Evolutionary conservation across 441 rosid species (phyloP), one percentile per base, ranked within the genome.

Genomic region (Viola pubescens): DNA sequence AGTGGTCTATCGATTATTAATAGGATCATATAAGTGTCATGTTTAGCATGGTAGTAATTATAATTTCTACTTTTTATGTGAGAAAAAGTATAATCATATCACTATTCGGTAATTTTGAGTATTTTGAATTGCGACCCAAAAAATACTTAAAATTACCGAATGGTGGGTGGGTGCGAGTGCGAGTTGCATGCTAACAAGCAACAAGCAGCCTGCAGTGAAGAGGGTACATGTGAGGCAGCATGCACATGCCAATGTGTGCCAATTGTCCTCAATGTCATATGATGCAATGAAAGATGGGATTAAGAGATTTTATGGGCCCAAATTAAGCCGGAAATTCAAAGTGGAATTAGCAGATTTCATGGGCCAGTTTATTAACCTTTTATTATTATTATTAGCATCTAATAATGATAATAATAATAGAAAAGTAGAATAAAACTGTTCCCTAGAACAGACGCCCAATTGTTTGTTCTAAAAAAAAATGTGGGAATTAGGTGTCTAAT

Each of bases 281-380:
- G 52, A 58, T 58, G 56, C 19, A 57, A 50, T 57, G 41, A 41
- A 12, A 9, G 60, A 47, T 2, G 39, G 68, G 51, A 57, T 64
- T 57, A 41, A 50, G 12, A 57, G 68, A 49, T 64, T 64, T 64
- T 1, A 63, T 63, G 67, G 67, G 67, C 56, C 67, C 67, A 5
- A 47, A 9, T 42, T 37, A 5, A 47, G 3, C 7, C 5, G 40
- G 8, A 6, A 50, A 41, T 10, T 13, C 7, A 49, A 56, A 38
- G 53, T 54, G 67, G 59, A 9, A 54, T 63, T 54, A 46, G 39
- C 46, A 54, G 67, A 64, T 58, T 51, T 65, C 13, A 58, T 65
- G 69, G 69, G 58, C 63, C 63, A 58, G 44, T 56, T 51, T 37
- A 11, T 19, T 42, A 59, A 13, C 9, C 49, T 9, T 26, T 12